Conservation (phyloP, 495 filamentous ascomycete genomes). For the Thozetella sp. region DNA sequence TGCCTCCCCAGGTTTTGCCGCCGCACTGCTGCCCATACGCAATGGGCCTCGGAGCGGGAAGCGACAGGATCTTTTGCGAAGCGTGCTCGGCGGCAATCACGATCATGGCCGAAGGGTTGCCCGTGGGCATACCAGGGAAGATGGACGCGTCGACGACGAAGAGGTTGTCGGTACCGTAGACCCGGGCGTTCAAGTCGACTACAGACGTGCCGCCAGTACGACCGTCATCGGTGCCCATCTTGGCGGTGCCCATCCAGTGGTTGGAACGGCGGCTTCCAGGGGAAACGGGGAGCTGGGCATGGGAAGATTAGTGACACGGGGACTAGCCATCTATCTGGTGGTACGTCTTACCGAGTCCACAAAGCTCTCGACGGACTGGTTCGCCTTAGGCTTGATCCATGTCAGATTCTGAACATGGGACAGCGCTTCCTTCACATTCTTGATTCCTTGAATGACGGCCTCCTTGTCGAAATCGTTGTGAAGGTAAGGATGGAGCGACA, state of each 20-base stretch:
- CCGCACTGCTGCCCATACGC: not conserved
- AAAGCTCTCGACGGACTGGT: conserved; percentile 54
- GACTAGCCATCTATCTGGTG: too few relatives aligned
- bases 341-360: conserved; percentile 40
- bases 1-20: not conserved
- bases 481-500: conserved; percentile 56
- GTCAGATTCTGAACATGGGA: conserved; percentile 54
- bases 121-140: conserved; percentile 63
- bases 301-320: too few relatives aligned
- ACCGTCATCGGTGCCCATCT: conserved; percentile 70
- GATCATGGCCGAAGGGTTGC: conserved; percentile 63
- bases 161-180: conserved; percentile 74
- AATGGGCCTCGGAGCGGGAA: not conserved
- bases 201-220: conserved; percentile 62
- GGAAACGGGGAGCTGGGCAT: conserved; percentile 42
- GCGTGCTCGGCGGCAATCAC: conserved; percentile 61
- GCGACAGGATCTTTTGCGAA: conserved; percentile 30
- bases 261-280: conserved; percentile 63
- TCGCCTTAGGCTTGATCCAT: conserved; percentile 52
- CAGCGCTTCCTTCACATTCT: conserved; percentile 59
- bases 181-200: conserved; percentile 71
- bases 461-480: conserved; percentile 49
- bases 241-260: conserved; percentile 67
- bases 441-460: conserved; percentile 57
- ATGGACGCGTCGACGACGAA: conserved; percentile 67